These are phyloP conservation scores for Medicago lupulina DNA, from an alignment of 306 rosid species.

Conservation along the genomic window DNA sequence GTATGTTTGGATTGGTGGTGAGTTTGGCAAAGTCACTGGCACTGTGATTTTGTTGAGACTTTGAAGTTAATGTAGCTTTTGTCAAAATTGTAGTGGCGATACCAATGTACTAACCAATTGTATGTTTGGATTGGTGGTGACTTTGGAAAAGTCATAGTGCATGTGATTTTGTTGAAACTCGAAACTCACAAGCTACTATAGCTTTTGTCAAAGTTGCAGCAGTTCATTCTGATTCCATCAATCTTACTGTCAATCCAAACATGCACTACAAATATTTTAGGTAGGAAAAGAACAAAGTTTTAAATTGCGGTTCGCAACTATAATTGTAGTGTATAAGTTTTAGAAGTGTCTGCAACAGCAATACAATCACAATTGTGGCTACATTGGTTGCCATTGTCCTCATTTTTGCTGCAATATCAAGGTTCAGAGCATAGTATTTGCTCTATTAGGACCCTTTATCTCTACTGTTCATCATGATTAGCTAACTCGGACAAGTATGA, in stretches of 20 bases:
- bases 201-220: too few relatives aligned
- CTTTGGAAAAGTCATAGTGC: too few relatives aligned
- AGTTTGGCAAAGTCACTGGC: neutral
- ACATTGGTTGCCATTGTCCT: neutral
- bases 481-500: neutral
- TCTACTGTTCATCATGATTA: neutral
- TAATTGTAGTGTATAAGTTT: neutral
- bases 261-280: neutral
- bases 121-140: too few relatives aligned
- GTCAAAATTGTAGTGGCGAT: too few relatives aligned
- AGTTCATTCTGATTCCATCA: too few relatives aligned
- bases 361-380: neutral
- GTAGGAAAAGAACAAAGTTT: neutral
- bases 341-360: neutral
- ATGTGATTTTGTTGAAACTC: too few relatives aligned
- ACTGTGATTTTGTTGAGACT: neutral
- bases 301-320: neutral
- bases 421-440: neutral
- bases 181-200: too few relatives aligned
- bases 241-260: too few relatives aligned
- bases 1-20: neutral
- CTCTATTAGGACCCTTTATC: slow-evolving; percentile 2
- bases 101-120: too few relatives aligned
- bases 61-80: neutral
- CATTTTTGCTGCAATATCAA: neutral